Conservation (phyloP, 768 basidiomycete species). For the Leccinum olivaceopallidum region DNA sequence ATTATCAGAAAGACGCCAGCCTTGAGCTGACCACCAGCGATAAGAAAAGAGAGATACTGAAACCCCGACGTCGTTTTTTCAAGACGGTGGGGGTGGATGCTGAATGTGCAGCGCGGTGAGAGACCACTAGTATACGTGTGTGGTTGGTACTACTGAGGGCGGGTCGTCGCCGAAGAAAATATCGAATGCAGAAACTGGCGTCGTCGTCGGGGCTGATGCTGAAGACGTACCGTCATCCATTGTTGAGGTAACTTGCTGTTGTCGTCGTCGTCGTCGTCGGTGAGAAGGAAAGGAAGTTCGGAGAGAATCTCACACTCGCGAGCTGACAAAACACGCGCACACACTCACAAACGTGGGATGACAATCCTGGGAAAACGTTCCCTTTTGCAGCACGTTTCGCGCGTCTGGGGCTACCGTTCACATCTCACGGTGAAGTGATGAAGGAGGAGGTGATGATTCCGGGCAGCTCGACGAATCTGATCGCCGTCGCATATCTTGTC, state of each 20-base stretch:
- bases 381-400: too few species aligned
- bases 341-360: slow-evolving; percentile 12
- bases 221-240: slow-evolving; percentile 80
- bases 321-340: slow-evolving; percentile 22
- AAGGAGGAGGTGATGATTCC: slow-evolving; percentile 10
- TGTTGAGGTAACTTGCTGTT: slow-evolving; percentile 34
- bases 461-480: slow-evolving; percentile 24
- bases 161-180: slow-evolving; percentile 40
- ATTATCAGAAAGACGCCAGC: slow-evolving; percentile 29
- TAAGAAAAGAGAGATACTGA: slow-evolving; percentile 18
- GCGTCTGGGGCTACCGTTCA: slow-evolving; percentile 19
- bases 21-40: slow-evolving; percentile 36
- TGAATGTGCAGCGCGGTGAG: slow-evolving; percentile 28
- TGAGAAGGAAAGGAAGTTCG: neutral
- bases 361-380: too few species aligned
- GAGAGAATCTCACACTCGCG: neutral
- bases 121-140: slow-evolving; percentile 31
- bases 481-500: slow-evolving; percentile 19
- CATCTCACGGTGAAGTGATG: slow-evolving; percentile 21
- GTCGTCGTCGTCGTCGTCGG: slow-evolving; percentile 22
- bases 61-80: slow-evolving; percentile 27
- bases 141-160: slow-evolving; percentile 32
- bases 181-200: slow-evolving; percentile 49
- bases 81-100: slow-evolving; percentile 26
- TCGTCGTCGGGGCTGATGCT: slow-evolving; percentile 72